Conservation (phyloP, 2,329 filamentous ascomycete species). For the Colletotrichum tabaci region DNA sequence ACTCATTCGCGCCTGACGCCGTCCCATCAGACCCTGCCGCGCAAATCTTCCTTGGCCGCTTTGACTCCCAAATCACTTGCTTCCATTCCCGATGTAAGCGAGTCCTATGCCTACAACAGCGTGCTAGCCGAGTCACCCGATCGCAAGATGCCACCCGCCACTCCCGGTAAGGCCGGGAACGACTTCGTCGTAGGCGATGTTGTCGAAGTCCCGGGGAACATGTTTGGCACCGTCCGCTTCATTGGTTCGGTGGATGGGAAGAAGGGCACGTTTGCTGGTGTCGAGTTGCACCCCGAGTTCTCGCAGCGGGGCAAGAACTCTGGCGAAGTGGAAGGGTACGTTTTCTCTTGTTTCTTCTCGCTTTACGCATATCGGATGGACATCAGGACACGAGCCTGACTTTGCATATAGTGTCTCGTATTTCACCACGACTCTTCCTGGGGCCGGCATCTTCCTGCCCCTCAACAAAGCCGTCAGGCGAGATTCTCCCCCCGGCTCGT, state of each 20-base stretch:
- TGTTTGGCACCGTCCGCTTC: constrained; percentile 92
- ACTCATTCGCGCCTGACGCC: constrained; percentile 64
- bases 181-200: constrained; percentile 81
- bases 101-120: constrained; percentile 73
- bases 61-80: constrained; percentile 76
- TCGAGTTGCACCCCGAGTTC: constrained; percentile 88
- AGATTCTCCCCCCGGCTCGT: constrained; percentile 68
- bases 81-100: constrained; percentile 76
- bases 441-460: constrained; percentile 94
- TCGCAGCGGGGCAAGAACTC: constrained; percentile 92
- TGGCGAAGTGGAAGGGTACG: constrained; percentile 94
- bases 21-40: constrained; percentile 62
- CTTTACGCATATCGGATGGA: constrained; percentile 31
- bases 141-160: constrained; percentile 67
- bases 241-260: constrained; percentile 90
- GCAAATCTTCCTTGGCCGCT: constrained; percentile 80
- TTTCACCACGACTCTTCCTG: constrained; percentile 83
- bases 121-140: constrained; percentile 62
- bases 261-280: constrained; percentile 91
- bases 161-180: constrained; percentile 67
- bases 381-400: constrained; percentile 28
- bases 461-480: constrained; percentile 83
- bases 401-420: constrained; percentile 75
- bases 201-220: constrained; percentile 93
- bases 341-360: constrained; percentile 3